These are phyloP conservation scores for Saturnispora zaruensis DNA, from an alignment of 805 yeast genomes.

Conservation along the genomic window DNA sequence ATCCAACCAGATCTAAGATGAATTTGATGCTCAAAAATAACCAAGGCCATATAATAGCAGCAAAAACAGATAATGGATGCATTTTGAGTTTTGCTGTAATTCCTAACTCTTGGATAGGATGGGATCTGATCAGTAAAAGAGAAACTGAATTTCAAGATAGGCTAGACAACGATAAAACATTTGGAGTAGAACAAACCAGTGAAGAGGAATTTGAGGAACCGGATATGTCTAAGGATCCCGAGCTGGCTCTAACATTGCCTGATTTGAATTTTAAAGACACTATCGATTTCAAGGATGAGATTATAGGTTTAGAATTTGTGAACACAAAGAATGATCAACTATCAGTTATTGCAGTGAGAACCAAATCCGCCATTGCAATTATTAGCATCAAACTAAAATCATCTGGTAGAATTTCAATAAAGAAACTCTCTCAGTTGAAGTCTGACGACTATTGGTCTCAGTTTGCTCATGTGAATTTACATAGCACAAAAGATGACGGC, in stretches of 20 bases:
- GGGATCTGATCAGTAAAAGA: background rate
- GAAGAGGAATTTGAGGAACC: conserved; percentile 5
- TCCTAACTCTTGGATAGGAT: conserved; percentile 4
- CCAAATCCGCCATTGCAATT: background rate
- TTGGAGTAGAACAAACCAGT: background rate
- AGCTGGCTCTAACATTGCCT: background rate
- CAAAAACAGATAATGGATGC: conserved; percentile 2
- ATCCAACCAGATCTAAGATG: conserved; percentile 4
- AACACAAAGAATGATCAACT: background rate
- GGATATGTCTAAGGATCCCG: background rate
- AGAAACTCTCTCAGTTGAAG: conserved; percentile 4
- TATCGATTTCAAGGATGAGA: conserved; percentile 4
- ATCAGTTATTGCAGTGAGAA: conserved; percentile 1
- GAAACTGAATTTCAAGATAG: background rate
- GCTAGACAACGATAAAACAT: background rate
- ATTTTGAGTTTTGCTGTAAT: background rate
- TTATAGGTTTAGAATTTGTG: conserved; percentile 2
- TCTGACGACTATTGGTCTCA: conserved; percentile 6
- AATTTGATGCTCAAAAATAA: background rate
- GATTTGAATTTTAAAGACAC: background rate
- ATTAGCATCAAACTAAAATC: background rate
- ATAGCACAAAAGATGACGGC: conserved; percentile 10
- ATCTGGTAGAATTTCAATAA: background rate
- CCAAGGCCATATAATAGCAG: background rate
- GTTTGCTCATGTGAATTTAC: conserved; percentile 6